Evolutionary conservation across 805 yeast genomes (phyloP), one percentile per base, ranked within the genome.

Genomic region (Zygoascus ofunaensis): DNA sequence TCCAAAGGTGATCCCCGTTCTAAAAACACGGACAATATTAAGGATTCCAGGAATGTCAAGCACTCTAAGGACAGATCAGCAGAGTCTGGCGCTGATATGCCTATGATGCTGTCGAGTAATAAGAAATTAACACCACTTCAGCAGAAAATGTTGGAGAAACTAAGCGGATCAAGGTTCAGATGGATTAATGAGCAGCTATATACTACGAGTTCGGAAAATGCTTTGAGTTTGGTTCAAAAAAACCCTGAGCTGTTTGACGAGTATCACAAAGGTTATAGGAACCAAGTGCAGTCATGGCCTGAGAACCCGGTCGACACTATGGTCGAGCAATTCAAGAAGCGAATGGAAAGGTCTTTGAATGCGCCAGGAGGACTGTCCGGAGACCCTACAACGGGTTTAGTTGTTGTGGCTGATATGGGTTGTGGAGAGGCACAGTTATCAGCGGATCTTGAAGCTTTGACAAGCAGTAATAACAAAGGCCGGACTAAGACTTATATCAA

Each of bases 181-280:
- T 92, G 97, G 97, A 92, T 92, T 59, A 92, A 92, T 61, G 98
- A 92, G 64, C 94, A 90, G 60, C 69, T 92, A n/a, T 92, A 92
- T 60, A 92, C 97, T 1, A 80, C 80, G 32, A 65, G 80, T 1
- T 89, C 97, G 0, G 78, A 76, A 4, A 77, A 76, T 19, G 97
- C 98, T 0, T 66, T 86, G 22, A 68, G 72, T 20, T 65, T 92
- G 49, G 78, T 92, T 35, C 68, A 74, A 45, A 77, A 80, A 14
- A 95, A 89, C 55, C 98, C 99, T 0, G 77, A 79, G 20, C 69
- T 92, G 49, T 92, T 89, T 61, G 92, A 86, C 53, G 97, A 90
- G 59, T 92, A 92, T 56, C 98, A 94, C 60, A 82, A 79, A 46
- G 99, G 99, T 0, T 92, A 92, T 71, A 73, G 94, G 55, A 81